Conservation (phyloP, 208 protist genomes). For the Wallacemonas rigidus region DNA sequence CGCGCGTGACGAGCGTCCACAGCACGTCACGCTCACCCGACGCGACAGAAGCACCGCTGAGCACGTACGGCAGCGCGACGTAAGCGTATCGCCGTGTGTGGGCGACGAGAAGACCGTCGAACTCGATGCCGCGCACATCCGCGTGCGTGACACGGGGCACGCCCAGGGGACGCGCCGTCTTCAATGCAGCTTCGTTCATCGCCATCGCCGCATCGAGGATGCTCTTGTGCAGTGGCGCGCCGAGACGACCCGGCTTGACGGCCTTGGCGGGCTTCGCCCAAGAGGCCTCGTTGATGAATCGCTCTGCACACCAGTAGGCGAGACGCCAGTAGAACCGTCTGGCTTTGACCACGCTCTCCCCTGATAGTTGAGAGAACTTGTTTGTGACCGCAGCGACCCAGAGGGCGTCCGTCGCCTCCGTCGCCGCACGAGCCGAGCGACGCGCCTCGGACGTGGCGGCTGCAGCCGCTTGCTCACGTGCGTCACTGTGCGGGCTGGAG, state of each 20-base stretch:
- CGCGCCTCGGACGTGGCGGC: not conserved
- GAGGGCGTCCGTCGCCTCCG: constrained; percentile 34
- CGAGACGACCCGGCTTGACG: not conserved
- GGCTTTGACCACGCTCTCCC: not conserved
- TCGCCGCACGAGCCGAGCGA: not conserved
- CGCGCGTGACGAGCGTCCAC: constrained; percentile 28
- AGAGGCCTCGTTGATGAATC: constrained; percentile 71
- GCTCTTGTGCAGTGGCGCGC: constrained; percentile 11
- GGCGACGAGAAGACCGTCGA: constrained; percentile 52
- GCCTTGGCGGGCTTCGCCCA: constrained; percentile 37
- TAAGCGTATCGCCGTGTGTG: constrained; percentile 72
- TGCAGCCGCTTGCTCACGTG: not conserved
- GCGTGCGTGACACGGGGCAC: constrained; percentile 45
- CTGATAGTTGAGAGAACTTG: constrained; percentile 18
- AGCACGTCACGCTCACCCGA: not conserved
- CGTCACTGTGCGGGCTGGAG: not conserved
- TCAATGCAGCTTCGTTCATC: not conserved
- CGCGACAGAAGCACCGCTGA: constrained; percentile 3
- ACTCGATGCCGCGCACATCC: constrained; percentile 78
- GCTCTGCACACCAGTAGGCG: constrained; percentile 63
- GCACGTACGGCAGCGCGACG: constrained; percentile 52
- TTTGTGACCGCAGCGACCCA: constrained; percentile 26
- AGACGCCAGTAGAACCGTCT: constrained; percentile 47
- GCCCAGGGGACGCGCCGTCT: not conserved
- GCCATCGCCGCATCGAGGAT: constrained; percentile 23